phyloP scores from a whole-genome alignment of 768 basidiomycete species.

The Termitomyces heimii region DNA sequence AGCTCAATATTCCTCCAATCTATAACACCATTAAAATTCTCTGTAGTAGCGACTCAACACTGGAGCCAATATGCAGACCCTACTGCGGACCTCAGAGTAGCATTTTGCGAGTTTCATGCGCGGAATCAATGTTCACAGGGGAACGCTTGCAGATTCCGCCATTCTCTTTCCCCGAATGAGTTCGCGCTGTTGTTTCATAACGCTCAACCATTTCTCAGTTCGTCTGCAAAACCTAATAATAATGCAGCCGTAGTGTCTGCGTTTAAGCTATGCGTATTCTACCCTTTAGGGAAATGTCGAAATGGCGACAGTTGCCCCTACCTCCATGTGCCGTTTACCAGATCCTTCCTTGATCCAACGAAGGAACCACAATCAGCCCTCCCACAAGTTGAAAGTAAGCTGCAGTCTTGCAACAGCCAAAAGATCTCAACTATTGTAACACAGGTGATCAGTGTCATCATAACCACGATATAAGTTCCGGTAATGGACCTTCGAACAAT shows the following conservation, averaged over 20 bases:
- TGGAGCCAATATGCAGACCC: constrained; percentile 42
- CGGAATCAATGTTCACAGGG: constrained; percentile 27
- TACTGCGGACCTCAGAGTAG: constrained; percentile 20
- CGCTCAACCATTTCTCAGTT: constrained; percentile 25
- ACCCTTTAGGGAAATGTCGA: constrained; percentile 29
- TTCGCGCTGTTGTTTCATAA: constrained; percentile 33
- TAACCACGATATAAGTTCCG: constrained; percentile 4
- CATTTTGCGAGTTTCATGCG: constrained; percentile 36
- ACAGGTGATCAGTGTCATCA: constrained; percentile 8
- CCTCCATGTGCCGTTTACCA: constrained; percentile 20
- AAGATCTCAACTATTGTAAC: constrained; percentile 10
- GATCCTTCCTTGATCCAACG: background rate
- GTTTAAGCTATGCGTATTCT: constrained; percentile 25
- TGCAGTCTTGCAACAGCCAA: constrained; percentile 18
- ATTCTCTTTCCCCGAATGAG: constrained; percentile 33
- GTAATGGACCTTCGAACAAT: background rate
- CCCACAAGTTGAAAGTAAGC: background rate
- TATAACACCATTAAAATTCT: constrained; percentile 9
- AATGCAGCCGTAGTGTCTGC: constrained; percentile 4
- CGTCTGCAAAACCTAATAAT: background rate
- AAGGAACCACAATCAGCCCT: background rate
- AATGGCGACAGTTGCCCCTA: constrained; percentile 34
- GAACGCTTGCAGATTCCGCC: constrained; percentile 30
- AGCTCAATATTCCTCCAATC: background rate
- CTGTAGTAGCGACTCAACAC: constrained; percentile 21